A percentile compares a stretch with the other conserved stretches of the same genome.
phyloP scores from a whole-genome alignment of 441 rosid species.

The Oxalis stricta region DNA sequence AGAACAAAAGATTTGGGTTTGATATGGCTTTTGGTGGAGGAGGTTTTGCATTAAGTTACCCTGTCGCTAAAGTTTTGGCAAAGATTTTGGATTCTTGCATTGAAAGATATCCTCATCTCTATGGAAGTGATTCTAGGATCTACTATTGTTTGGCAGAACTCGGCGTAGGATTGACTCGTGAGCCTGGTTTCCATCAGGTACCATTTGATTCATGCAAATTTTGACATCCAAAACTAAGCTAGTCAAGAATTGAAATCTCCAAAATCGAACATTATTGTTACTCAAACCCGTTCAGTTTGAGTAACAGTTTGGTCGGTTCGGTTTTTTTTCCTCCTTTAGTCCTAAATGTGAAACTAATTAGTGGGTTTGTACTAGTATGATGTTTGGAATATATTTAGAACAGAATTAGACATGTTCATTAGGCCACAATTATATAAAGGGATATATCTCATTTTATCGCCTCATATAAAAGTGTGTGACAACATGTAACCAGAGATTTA shows the following conservation, averaged over 20 bases:
- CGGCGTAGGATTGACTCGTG: slow-evolving; percentile 59
- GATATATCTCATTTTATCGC: no score
- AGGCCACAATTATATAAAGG: no score
- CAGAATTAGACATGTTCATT: no score
- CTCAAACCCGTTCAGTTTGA: no score
- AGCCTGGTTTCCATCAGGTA: slow-evolving; percentile 98
- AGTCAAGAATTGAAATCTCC: background rate
- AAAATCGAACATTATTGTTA: no score
- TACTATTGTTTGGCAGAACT: slow-evolving; percentile 77
- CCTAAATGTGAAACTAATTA: no score
- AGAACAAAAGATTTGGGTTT: slow-evolving; percentile 48
- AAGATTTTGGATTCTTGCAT: slow-evolving; percentile 73
- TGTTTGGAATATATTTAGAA: no score
- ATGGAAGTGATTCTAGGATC: slow-evolving; percentile 75
- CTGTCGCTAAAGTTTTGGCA: slow-evolving; percentile 70
- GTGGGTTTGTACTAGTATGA: no score
- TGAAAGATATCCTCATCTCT: slow-evolving; percentile 69
- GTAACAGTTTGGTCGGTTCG: no score
- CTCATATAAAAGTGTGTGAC: no score
- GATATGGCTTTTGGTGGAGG: slow-evolving; percentile 83
- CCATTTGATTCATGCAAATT: background rate
- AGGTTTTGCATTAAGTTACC: slow-evolving; percentile 70
- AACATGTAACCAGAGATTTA: no score
- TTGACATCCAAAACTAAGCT: background rate
- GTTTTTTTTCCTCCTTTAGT: no score